Base-by-base conservation (phyloP, 768 basidiomycete species). In the Macrolepiota dolichaula region DNA sequence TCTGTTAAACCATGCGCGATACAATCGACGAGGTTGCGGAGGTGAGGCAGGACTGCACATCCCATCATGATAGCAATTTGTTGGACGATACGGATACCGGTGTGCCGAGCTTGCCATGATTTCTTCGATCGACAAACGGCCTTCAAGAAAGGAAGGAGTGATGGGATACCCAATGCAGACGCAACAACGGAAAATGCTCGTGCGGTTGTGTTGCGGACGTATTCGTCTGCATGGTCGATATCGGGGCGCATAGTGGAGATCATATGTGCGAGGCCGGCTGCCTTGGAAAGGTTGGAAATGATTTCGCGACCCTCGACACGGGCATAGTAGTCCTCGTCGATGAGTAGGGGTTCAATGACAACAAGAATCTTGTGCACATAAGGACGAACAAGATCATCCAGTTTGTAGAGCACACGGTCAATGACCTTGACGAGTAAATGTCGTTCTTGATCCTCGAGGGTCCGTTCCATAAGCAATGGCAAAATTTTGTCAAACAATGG, bases 41-140 rank as follows among this genome's bases (percentile, higher is more conserved):
- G 81, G 75, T 98, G 97, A 15, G 97, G 97, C 1, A 99, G 84
- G 24, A 98, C 94, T 17, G 96, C 96, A 67, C 97, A 98, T 17
- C 96, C 96, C 96, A 98, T 98, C 96, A 98, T 98, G 70, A 98
- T 96, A 19, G 97, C 96, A 54, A 99, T 98, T 74, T 98, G 97
- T 75, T 99, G 97, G 11, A 99, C 95, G 64, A 99, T 98, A 68
- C 97, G 94, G 69, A 99, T 98, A 75, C 97, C 97, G 3, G 97
- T 99, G 74, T 98, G 97, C 62, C 96, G 88, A 9, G 97, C 97
- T 74, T 99, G 97, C 97, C 97, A 99, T 9, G 96, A 98, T 77
- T 99, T 99, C 76, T 98, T 98, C 61, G 93, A 96, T 51, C 95
- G 89, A 77, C 97, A 98, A 60, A 99, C 96, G 37, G 97, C 96